phyloP scores from a whole-genome alignment of 2,329 filamentous ascomycete species.

The Pyricularia grisea region DNA sequence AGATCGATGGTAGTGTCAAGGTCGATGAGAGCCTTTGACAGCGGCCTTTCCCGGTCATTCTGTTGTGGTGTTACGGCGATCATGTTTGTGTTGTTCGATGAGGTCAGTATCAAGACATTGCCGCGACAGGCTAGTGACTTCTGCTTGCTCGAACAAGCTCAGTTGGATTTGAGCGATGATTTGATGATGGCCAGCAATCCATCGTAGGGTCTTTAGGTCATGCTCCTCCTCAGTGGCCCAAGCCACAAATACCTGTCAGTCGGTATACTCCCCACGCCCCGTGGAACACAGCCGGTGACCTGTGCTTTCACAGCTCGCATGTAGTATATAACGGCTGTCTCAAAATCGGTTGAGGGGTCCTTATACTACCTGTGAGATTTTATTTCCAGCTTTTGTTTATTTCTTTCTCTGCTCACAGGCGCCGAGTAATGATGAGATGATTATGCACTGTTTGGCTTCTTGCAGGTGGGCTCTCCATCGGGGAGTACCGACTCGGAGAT shows the following conservation, averaged over 20 bases:
- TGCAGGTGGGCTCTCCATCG: not conserved
- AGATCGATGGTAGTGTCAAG: not conserved
- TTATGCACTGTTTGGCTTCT: not conserved
- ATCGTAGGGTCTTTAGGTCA: too few species aligned
- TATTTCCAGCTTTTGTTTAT: too few species aligned
- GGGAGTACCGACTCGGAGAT: not conserved
- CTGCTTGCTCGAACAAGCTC: not conserved
- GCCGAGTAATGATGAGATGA: not conserved
- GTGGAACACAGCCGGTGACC: too few species aligned
- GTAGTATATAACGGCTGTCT: too few species aligned
- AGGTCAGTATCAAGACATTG: not conserved
- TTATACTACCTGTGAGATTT: too few species aligned
- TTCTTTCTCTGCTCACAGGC: not conserved
- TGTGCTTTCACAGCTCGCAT: too few species aligned
- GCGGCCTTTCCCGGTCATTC: not conserved
- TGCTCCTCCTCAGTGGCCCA: too few species aligned
- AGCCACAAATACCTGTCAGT: too few species aligned
- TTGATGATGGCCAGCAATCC: too few species aligned
- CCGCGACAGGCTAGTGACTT: not conserved
- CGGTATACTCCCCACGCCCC: too few species aligned
- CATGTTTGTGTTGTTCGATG: not conserved
- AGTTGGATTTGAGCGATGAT: not conserved
- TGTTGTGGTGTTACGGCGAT: not conserved
- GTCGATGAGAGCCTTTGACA: not conserved
- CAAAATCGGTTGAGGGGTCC: too few species aligned